Evolutionary conservation across 768 basidiomycete genomes (phyloP).

Genomic region (Chalciporus pseudorubinellus): DNA sequence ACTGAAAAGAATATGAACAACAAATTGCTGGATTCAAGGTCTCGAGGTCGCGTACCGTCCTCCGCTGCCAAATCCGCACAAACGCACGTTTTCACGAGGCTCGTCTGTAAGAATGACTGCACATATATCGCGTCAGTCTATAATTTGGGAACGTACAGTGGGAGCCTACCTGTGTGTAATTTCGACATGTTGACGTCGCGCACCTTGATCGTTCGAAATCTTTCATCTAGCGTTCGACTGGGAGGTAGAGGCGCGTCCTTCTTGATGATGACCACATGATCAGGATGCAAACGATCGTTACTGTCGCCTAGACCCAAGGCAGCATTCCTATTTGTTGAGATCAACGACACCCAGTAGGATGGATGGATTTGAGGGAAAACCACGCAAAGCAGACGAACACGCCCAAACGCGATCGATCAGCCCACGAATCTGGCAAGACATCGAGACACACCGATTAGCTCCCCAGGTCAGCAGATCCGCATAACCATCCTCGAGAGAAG

Average conservation of each 20-base stretch:
- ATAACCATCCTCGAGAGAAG: constrained; percentile 30
- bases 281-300: constrained; percentile 75
- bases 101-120: constrained; percentile 71
- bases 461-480: constrained; percentile 88
- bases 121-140: background rate
- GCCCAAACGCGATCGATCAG: too few species aligned
- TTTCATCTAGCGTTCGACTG: constrained; percentile 34
- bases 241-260: constrained; percentile 14
- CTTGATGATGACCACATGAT: constrained; percentile 56
- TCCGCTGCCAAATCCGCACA: constrained; percentile 89
- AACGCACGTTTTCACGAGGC: constrained; percentile 62
- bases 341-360: background rate
- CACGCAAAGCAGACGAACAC: too few species aligned
- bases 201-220: constrained; percentile 64
- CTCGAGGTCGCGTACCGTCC: constrained; percentile 59
- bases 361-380: constrained; percentile 1
- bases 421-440: background rate
- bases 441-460: constrained; percentile 58
- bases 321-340: constrained; percentile 62
- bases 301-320: constrained; percentile 82
- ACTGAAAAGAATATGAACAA: constrained; percentile 33
- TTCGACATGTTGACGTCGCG: constrained; percentile 78
- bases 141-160: background rate
- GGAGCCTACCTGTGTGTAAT: constrained; percentile 73
- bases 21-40: background rate